A percentile compares a stretch with the other conserved stretches of the same genome.
Conservation (phyloP, 179 eudicot species). For the Silene vulgaris region DNA sequence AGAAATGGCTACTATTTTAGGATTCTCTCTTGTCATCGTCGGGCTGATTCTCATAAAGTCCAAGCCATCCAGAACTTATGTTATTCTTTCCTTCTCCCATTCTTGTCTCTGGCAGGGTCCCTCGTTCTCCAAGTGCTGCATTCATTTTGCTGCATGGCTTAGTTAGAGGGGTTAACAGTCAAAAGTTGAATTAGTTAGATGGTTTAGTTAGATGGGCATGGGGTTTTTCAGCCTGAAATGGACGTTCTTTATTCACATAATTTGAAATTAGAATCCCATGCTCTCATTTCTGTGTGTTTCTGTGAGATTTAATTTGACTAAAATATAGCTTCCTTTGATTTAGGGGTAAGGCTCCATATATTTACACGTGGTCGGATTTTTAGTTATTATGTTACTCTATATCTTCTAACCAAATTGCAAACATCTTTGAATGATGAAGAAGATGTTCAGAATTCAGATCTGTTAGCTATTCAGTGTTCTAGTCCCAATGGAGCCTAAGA, state of each 20-base stretch:
- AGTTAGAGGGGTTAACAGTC: constrained; percentile 5
- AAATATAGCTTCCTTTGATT: not conserved
- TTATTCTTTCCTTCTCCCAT: not conserved
- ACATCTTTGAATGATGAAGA: not conserved
- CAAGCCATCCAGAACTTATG: not conserved
- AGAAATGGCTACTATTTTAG: not conserved
- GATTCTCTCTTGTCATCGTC: not conserved
- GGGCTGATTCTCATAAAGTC: not conserved
- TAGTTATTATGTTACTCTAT: not conserved
- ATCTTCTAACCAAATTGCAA: not conserved
- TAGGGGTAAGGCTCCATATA: not conserved
- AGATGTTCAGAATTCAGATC: not conserved
- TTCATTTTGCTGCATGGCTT: not conserved
- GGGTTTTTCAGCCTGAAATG: not conserved
- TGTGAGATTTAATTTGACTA: constrained; percentile 1
- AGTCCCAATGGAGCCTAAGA: not conserved
- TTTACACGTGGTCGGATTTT: not conserved
- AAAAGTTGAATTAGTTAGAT: not conserved
- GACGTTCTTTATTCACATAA: not conserved
- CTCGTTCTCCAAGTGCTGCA: not conserved
- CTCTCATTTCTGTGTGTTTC: not conserved
- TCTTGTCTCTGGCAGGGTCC: not conserved
- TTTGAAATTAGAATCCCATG: not conserved
- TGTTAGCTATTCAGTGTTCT: not conserved
- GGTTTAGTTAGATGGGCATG: not conserved